phyloP scores from a whole-genome alignment of 331 rosid genomes.

The Ulmus americana region DNA sequence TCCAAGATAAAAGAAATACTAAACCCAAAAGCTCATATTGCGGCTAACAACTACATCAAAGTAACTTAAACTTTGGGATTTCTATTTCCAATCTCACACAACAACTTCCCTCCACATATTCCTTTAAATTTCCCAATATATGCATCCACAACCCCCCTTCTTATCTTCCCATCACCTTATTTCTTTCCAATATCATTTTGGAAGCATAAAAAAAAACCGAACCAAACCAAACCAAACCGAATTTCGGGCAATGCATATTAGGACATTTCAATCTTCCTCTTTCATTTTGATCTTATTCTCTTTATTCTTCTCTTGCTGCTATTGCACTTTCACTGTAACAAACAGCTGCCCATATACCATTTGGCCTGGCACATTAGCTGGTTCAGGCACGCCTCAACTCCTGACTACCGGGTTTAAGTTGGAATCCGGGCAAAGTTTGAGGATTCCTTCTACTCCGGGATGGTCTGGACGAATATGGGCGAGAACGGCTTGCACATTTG shows the following conservation, averaged over 20 bases:
- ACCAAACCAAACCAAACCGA: constrained; percentile 1
- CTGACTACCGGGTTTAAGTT: constrained; percentile 58
- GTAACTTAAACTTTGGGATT: constrained; percentile 35
- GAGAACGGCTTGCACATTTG: constrained; percentile 82
- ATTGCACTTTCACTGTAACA: constrained; percentile 49
- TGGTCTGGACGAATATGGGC: constrained; percentile 99
- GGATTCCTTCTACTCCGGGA: constrained; percentile 47
- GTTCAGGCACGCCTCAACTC: constrained; percentile 58
- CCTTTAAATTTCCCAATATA: constrained; percentile 16
- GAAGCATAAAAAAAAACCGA: not conserved
- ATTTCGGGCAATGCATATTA: constrained; percentile 24
- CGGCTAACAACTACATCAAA: constrained; percentile 34
- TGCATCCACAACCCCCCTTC: constrained; percentile 3
- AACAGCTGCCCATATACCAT: constrained; percentile 61
- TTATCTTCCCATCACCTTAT: constrained; percentile 10
- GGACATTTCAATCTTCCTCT: constrained; percentile 19
- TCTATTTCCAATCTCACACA: constrained; percentile 18
- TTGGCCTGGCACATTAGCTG: constrained; percentile 74
- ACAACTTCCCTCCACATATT: constrained; percentile 20
- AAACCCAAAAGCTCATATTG: constrained; percentile 54
- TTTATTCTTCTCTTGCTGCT: constrained; percentile 26
- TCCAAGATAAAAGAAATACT: constrained; percentile 50
- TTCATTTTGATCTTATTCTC: constrained; percentile 19
- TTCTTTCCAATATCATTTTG: constrained; percentile 16
- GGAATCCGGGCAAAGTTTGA: constrained; percentile 39